phyloP scores from a whole-genome alignment of 2,329 filamentous ascomycete species.

The Penicillium sp. region DNA sequence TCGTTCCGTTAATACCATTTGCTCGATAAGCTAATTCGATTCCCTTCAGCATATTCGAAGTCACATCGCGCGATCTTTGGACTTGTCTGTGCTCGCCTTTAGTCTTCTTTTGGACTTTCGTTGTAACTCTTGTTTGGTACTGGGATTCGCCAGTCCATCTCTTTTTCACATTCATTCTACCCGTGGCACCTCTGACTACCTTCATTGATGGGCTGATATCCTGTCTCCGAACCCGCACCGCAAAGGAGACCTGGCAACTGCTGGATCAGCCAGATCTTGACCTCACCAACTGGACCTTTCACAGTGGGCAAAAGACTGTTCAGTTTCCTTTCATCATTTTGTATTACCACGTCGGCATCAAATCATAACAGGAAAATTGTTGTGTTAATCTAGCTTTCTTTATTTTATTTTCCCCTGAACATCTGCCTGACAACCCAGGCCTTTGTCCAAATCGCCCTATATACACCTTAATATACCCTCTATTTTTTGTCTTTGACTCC shows the following conservation, averaged over 20 bases:
- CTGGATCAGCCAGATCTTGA: slow-evolving; percentile 40
- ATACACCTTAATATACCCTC: background rate
- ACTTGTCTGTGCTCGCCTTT: slow-evolving; percentile 25
- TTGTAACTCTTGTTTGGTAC: slow-evolving; percentile 23
- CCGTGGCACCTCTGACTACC: slow-evolving; percentile 65
- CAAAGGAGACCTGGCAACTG: slow-evolving; percentile 61
- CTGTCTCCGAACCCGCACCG: slow-evolving; percentile 63
- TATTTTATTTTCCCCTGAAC: background rate
- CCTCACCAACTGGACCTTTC: slow-evolving; percentile 16
- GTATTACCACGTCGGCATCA: slow-evolving; percentile 19
- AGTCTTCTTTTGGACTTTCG: slow-evolving; percentile 31
- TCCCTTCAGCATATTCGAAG: slow-evolving; percentile 15
- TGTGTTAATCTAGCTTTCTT: background rate
- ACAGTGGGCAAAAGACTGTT: slow-evolving; percentile 21
- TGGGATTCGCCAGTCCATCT: slow-evolving; percentile 55
- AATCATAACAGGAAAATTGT: background rate
- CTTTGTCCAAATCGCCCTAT: background rate
- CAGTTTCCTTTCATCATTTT: slow-evolving; percentile 18
- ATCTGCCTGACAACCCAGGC: background rate
- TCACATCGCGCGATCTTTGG: slow-evolving; percentile 12
- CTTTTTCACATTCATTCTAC: slow-evolving; percentile 65
- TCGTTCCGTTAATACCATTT: background rate
- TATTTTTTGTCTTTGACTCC: background rate
- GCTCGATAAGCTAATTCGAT: background rate
- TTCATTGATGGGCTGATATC: slow-evolving; percentile 69